These are phyloP conservation scores for Emergomyces pasteurianus DNA, from an alignment of 2,329 filamentous ascomycete genomes.

Conservation along the genomic window DNA sequence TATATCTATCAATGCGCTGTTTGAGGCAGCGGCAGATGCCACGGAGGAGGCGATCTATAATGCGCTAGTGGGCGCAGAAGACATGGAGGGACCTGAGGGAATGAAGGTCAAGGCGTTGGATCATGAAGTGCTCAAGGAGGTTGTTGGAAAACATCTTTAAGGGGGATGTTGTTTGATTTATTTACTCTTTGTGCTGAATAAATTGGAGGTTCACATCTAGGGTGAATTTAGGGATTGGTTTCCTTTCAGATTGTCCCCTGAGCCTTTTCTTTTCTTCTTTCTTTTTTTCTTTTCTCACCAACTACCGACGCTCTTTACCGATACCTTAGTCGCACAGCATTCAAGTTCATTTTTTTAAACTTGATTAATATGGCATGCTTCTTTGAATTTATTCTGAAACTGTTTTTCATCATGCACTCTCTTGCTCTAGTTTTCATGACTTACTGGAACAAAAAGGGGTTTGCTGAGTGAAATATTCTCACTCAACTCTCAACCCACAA, in stretches of 20 bases:
- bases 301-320: neutral
- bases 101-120: slow-evolving; percentile 40
- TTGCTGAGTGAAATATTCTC: neutral
- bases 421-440: neutral
- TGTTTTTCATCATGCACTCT: neutral
- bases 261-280: too few relatives aligned
- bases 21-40: slow-evolving; percentile 50
- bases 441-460: neutral
- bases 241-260: too few relatives aligned
- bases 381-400: neutral
- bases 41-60: slow-evolving; percentile 58
- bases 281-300: neutral
- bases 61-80: slow-evolving; percentile 49
- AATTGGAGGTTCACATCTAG: neutral
- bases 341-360: neutral
- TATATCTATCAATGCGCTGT: slow-evolving; percentile 47
- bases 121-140: slow-evolving; percentile 34
- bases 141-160: slow-evolving; percentile 32
- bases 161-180: neutral
- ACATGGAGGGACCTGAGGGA: slow-evolving; percentile 43
- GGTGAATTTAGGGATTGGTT: too few relatives aligned
- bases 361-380: neutral
- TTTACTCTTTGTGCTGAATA: neutral
- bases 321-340: neutral
- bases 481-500: neutral